Evolutionary conservation across 2,329 filamentous ascomycete genomes (phyloP), one percentile per base, ranked within the genome.

Genomic region (Aspergillus sp.): DNA sequence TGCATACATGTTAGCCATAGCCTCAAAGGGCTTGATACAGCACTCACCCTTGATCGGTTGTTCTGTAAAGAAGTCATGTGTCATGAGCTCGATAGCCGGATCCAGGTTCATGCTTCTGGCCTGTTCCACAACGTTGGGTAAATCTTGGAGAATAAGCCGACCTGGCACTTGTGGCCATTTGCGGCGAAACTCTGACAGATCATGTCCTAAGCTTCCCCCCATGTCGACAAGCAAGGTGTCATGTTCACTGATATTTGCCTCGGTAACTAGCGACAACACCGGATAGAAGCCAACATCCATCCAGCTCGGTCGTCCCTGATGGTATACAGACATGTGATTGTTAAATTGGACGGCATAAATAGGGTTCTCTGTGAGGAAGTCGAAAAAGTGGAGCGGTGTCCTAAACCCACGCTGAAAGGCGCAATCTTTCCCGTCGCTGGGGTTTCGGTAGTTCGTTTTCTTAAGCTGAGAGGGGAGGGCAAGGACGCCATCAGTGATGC

Each of bases 141-240:
- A 70, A 61, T 85, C 84, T 63, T 86, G 81, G 0, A 85, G 70
- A 0, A 85, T 67, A 2, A 84, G 67, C 4, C 74, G 70, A 1
- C 82, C 82, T 0, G 77, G 75, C 0, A 72, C 67, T 0, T 74
- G 54, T 0, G 79, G 76, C 61, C 76, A 75, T 51, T 78, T 76
- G 0, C 65, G 62, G 2, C 55, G 70, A 58, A 82, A 77, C 41
- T 77, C 71, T 2, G 65, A 63, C 5, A 80, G 58, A 61, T 81
- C 76, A 59, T 81, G 77, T 5, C 80, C 79, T 0, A 74, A 53
- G 32, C 72, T 70, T 3, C 79, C 80, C 8, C 78, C 80, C 1
- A 82, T 69, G 60, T 83, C 80, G 2, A 82, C 78, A 2, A 77
- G 58, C 1, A 74, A 64, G 7, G 73, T 70, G 25, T 66, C 67